phyloP scores from a whole-genome alignment of 805 yeast species.

The Cyberlindnera veronae region DNA sequence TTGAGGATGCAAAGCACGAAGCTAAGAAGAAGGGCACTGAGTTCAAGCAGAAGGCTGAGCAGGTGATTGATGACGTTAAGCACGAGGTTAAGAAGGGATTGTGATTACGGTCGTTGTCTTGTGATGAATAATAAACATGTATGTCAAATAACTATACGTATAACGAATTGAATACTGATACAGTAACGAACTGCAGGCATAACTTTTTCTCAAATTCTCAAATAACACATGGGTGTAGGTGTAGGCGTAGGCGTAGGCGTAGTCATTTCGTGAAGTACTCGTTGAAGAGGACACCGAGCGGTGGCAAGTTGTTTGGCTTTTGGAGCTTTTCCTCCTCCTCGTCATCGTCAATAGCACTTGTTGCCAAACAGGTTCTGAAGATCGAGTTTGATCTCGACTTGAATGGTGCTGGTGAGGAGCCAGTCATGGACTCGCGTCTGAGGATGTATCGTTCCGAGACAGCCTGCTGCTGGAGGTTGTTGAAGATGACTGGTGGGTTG shows the following conservation, averaged over 20 bases:
- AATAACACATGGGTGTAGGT: not conserved
- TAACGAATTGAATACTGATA: too few species aligned
- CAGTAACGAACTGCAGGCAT: too few species aligned
- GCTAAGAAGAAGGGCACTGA: constrained; percentile 5
- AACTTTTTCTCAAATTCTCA: not conserved
- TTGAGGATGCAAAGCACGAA: constrained; percentile 12
- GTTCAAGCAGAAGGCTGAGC: not conserved
- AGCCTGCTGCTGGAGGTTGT: constrained; percentile 12
- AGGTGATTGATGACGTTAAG: not conserved
- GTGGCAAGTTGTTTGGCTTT: constrained; percentile 13
- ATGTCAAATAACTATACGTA: too few species aligned
- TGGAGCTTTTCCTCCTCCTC: constrained; percentile 15
- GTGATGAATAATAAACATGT: too few species aligned
- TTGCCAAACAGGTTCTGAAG: constrained; percentile 7
- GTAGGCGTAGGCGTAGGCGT: not conserved
- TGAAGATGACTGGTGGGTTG: constrained; percentile 12
- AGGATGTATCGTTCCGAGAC: constrained; percentile 12
- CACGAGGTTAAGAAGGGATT: not conserved
- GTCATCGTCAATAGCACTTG: constrained; percentile 12
- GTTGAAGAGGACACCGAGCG: constrained; percentile 21
- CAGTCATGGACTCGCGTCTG: constrained; percentile 8
- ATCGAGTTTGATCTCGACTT: constrained; percentile 14
- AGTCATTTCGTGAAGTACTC: constrained; percentile 17
- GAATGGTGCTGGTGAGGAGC: not conserved
- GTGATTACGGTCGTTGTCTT: too few species aligned